Conservation (phyloP, 306 rosid species). For the barrel medic (Medicago truncatula) region MtrunA17r5.0-ANR NC_053042.1:37336001-37336500, state of each 20-base stretch:
- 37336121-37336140: too few species aligned
- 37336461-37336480: neutral
- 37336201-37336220: neutral
- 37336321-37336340: neutral
- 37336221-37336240: neutral
- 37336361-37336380: neutral
- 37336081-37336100: too few species aligned
- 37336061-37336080: too few species aligned
- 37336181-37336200: neutral
- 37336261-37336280: neutral
- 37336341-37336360: conserved; percentile 3
- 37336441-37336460: neutral
- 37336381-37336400: conserved; percentile 4
- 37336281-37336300: neutral
- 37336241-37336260: neutral
- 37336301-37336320: neutral
- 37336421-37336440: neutral
- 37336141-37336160: too few species aligned
- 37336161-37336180: conserved; percentile 22
- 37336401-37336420: neutral
- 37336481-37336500: neutral
- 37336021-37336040: too few species aligned
- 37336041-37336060: too few species aligned
- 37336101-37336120: too few species aligned
- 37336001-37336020: too few species aligned